Base-by-base conservation (phyloP, 129 eudicot species). In the Gnaphalium uliginosum region DNA sequence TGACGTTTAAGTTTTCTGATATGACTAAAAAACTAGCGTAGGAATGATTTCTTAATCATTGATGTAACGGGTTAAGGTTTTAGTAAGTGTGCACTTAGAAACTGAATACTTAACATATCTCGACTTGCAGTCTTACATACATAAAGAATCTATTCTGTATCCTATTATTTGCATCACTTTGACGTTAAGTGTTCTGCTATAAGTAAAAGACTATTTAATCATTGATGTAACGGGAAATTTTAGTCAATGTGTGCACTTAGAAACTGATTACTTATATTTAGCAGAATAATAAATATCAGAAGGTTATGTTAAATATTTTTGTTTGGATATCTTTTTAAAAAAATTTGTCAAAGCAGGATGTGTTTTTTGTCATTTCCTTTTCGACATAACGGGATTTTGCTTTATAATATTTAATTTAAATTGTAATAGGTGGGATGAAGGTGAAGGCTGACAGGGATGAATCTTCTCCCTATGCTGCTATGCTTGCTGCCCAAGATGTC, bases 401-500 rank as follows among this genome's bases (percentile, higher is more conserved):
- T 9, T n/a, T 19, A 1, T 21, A 56, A n/a, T 19, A 11, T 24
- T 11, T 61, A 25, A 8, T 61, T 13, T 13, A 19, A 23, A 8
- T 24, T 22, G 2, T 5, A 1, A 0, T 51, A 82, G 83, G 86
- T 50, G 86, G 86, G 29, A 82, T 82, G 86, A 82, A 82, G 77
- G 86, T 78, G 17, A 82, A 82, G 54, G 86, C 86, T 65, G 86
- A 82, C 83, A 81, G 80, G 61, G 84, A 81, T 60, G 84, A 81
- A 53, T 81, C 84, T 18, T 80, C 84, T 26, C 86, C 83, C 4
- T 83, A 78, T 78, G 86, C 83, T 18, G 86, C 86, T 30, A 83
- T 83, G 86, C 86, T 83, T 83, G 86, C 83, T 26, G 86, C 86
- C 8, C 83, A 83, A 66, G 86, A 83, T 78, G 86, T 83, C 43